Conservation (phyloP, 345 rosid genomes). For the Hibiscus syriacus region DNA sequence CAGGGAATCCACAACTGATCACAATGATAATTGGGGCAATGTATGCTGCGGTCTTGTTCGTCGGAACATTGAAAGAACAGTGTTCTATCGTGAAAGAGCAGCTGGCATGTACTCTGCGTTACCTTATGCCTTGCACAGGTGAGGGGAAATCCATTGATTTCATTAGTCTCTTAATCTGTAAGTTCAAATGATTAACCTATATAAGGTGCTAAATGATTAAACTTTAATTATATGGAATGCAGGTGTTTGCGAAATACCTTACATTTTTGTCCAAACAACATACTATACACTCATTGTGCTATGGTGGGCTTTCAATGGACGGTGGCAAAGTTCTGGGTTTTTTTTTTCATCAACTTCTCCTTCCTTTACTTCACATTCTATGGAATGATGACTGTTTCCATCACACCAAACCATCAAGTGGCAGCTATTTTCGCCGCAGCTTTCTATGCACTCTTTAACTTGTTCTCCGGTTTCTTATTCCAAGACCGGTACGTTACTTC, state of each 20-base stretch:
- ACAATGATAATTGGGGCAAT: not conserved
- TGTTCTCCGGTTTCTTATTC: not conserved
- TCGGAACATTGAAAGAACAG: not conserved
- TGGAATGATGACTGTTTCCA: not conserved
- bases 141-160: not conserved
- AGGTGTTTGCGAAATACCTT: not conserved
- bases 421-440: not conserved
- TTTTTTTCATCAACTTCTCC: not conserved
- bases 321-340: not conserved
- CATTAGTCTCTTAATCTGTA: too few species aligned
- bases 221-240: not conserved
- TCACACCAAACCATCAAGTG: not conserved
- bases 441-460: not conserved
- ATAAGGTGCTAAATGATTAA: too few species aligned
- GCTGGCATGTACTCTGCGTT: not conserved
- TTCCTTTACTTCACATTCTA: not conserved
- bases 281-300: not conserved
- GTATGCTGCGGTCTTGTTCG: not conserved
- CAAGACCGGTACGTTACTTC: not conserved
- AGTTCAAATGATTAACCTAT: too few species aligned
- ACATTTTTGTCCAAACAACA: not conserved
- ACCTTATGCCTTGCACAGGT: not conserved
- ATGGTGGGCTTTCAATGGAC: not conserved
- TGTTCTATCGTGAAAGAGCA: not conserved
- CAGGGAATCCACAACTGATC: not conserved